phyloP scores from a whole-genome alignment of 345 rosid genomes.

The Clarkia xantiana region DNA sequence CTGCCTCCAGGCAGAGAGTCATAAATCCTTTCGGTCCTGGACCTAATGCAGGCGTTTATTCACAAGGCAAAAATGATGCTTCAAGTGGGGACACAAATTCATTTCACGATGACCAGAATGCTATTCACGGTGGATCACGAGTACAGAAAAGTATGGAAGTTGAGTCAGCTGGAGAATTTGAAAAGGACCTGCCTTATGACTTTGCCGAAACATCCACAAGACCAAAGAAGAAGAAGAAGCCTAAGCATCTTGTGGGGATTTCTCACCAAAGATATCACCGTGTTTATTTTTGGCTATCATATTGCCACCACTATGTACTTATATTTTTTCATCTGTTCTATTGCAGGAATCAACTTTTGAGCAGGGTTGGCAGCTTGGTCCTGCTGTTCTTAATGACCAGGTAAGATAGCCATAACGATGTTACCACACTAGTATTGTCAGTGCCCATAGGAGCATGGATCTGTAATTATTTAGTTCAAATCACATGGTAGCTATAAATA shows the following conservation, averaged over 20 bases:
- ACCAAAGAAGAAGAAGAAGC: conserved; percentile 72
- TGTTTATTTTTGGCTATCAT: background rate
- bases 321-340: conserved; percentile 14
- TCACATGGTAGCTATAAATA: no score
- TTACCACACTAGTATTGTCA: no score
- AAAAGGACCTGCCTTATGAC: conserved; percentile 56
- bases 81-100: conserved; percentile 97
- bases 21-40: conserved; percentile 48
- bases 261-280: background rate
- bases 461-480: no score
- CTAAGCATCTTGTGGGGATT: conserved; percentile 39
- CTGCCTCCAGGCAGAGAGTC: conserved; percentile 76
- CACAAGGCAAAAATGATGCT: conserved; percentile 58
- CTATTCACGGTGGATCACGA: conserved; percentile 58
- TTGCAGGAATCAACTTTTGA: conserved; percentile 72
- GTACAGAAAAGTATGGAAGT: conserved; percentile 68
- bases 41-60: conserved; percentile 32
- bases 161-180: conserved; percentile 59
- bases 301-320: conserved; percentile 8
- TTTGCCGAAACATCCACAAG: conserved; percentile 60
- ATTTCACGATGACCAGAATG: conserved; percentile 88
- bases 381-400: conserved; percentile 56
- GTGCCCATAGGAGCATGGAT: no score
- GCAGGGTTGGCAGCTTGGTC: conserved; percentile 67
- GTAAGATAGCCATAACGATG: conserved; percentile 16